phyloP scores from a whole-genome alignment of 208 protist species.

The Leishmania mexicana region DNA sequence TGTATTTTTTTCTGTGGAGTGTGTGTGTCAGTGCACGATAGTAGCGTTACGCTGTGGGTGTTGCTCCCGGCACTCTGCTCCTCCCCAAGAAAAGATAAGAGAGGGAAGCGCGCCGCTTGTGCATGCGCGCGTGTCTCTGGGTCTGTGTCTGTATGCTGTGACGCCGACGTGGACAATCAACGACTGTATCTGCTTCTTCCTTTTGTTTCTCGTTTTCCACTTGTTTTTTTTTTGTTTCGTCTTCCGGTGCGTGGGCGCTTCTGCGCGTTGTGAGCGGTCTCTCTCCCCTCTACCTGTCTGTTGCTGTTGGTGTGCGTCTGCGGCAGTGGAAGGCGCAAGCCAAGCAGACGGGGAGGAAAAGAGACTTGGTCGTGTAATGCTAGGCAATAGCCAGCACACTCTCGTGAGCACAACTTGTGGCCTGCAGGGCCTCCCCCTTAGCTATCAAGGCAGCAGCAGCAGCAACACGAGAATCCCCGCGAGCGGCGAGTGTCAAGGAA shows the following conservation, averaged over 20 bases:
- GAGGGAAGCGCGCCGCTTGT: background rate
- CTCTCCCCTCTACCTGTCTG: background rate
- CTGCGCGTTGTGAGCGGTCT: background rate
- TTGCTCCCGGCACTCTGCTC: background rate
- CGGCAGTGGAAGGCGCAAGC: background rate
- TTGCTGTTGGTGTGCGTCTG: background rate
- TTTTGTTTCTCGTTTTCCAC: background rate
- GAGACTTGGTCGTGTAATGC: background rate
- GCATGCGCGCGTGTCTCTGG: background rate
- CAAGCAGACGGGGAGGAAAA: background rate
- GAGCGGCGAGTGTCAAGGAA: constrained; percentile 8
- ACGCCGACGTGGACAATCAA: background rate
- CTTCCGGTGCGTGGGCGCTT: background rate
- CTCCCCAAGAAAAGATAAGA: background rate
- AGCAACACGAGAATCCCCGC: background rate
- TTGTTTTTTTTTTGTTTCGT: background rate
- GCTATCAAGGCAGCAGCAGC: background rate
- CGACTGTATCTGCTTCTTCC: background rate
- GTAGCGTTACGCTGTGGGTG: background rate
- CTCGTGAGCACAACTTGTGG: background rate
- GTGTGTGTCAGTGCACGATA: background rate
- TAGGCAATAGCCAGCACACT: constrained; percentile 1
- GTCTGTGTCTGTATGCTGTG: background rate
- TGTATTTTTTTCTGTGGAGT: constrained; percentile 6
- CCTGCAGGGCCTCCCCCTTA: background rate